These are phyloP conservation scores for Pythium angustatum DNA, from an alignment of 352 stramenopile genomes.

Conservation along the genomic window DNA sequence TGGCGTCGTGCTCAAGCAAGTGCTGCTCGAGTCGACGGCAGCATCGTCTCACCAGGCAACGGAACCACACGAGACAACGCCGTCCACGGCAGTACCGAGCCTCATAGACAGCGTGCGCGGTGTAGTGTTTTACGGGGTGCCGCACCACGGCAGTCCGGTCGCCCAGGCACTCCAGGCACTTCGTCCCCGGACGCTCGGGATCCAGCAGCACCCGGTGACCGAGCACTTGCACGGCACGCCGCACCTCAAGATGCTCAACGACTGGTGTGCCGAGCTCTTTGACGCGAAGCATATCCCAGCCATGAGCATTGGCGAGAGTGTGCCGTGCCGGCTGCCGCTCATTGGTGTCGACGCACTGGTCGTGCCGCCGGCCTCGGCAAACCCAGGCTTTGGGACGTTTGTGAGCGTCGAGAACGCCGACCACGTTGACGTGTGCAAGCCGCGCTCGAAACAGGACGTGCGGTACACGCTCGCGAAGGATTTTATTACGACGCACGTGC, in stretches of 20 bases:
- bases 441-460: conserved; percentile 47
- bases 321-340: conserved; percentile 62
- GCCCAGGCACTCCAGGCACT: conserved; percentile 67
- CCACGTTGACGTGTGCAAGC: conserved; percentile 83
- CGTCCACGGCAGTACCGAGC: too few species aligned
- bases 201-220: conserved; percentile 68
- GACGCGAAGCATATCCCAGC: conserved; percentile 51
- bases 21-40: conserved; percentile 57
- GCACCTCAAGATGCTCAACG: conserved; percentile 78
- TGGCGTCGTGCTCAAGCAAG: conserved; percentile 80
- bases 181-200: conserved; percentile 43
- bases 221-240: conserved; percentile 77
- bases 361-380: conserved; percentile 62
- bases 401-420: conserved; percentile 57
- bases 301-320: conserved; percentile 67
- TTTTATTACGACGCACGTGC: conserved; percentile 49
- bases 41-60: not conserved
- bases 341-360: conserved; percentile 76
- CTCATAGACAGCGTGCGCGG: conserved; percentile 69
- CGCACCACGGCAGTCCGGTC: conserved; percentile 78
- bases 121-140: conserved; percentile 79
- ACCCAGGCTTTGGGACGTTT: conserved; percentile 75
- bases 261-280: conserved; percentile 64
- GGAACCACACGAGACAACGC: too few species aligned
- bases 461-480: conserved; percentile 63